Conservation (phyloP, 306 rosid species). For the Trifolium repens region DNA sequence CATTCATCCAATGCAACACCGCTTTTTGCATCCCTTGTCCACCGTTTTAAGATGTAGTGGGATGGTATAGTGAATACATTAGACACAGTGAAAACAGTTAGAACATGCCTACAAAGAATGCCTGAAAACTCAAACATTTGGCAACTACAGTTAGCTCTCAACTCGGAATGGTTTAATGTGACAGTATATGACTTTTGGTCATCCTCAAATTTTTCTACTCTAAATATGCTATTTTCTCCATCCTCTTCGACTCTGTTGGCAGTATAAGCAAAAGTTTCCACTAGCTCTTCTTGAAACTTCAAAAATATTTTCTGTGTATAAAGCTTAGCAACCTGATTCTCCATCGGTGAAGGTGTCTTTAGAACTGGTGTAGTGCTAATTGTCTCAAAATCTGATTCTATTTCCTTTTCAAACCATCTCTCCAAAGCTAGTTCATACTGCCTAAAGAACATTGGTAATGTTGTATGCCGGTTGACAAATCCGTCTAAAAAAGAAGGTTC, state of each 20-base stretch:
- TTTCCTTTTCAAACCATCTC: constrained; percentile 80
- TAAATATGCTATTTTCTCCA: constrained; percentile 75
- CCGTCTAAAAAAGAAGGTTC: constrained; percentile 81
- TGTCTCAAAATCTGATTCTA: constrained; percentile 86
- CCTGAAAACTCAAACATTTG: constrained; percentile 97
- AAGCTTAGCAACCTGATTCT: constrained; percentile 89
- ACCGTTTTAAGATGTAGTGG: constrained; percentile 88
- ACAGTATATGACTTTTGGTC: constrained; percentile 79
- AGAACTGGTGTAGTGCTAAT: constrained; percentile 72
- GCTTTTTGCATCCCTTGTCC: constrained; percentile 89
- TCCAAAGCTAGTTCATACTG: constrained; percentile 90
- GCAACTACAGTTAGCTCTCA: constrained; percentile 93
- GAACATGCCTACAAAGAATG: constrained; percentile 91
- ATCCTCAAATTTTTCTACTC: constrained; percentile 97
- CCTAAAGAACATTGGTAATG: constrained; percentile 94
- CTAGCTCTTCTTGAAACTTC: constrained; percentile 94
- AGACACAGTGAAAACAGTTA: constrained; percentile 93
- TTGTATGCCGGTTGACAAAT: constrained; percentile 83
- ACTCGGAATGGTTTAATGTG: constrained; percentile 70
- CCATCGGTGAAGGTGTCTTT: constrained; percentile 99
- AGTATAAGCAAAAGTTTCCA: constrained; percentile 93
- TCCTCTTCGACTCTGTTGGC: constrained; percentile 95
- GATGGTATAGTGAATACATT: constrained; percentile 86
- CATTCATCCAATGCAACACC: constrained; percentile 63
- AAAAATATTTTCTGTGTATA: constrained; percentile 83